Conservation (phyloP, 306 rosid species). For the Coriaria nepalensis region DNA sequence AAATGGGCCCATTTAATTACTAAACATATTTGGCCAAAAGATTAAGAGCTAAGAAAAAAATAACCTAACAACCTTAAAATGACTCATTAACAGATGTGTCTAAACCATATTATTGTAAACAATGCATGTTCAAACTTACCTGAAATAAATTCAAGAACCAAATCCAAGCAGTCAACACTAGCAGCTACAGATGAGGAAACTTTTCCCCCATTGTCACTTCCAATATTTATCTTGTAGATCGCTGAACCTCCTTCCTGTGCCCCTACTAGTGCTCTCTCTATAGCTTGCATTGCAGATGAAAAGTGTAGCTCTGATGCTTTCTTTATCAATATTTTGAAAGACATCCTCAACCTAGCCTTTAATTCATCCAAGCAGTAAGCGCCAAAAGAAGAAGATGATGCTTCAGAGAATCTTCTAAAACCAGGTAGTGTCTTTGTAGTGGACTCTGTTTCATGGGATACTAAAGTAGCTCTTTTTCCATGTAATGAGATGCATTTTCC, state of each 20-base stretch:
- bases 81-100: too few species aligned
- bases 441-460: constrained; percentile 58
- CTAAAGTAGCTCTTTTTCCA: constrained; percentile 62
- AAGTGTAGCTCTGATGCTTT: constrained; percentile 57
- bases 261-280: constrained; percentile 78
- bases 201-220: constrained; percentile 46
- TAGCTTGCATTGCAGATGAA: constrained; percentile 51
- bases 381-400: constrained; percentile 30
- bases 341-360: constrained; percentile 50
- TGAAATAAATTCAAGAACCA: constrained; percentile 74
- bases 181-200: constrained; percentile 61
- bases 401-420: constrained; percentile 29
- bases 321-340: constrained; percentile 55
- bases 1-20: neutral
- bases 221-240: constrained; percentile 43
- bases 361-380: constrained; percentile 48
- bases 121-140: constrained; percentile 34
- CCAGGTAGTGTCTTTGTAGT: constrained; percentile 39
- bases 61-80: too few species aligned
- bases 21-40: too few species aligned
- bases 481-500: constrained; percentile 71
- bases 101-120: too few species aligned
- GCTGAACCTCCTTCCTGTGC: constrained; percentile 35
- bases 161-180: constrained; percentile 69
- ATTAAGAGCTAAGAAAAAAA: too few species aligned